Evolutionary conservation across 163 green algal genomes (phyloP).

Genomic region (Scenedesmus sp.): DNA sequence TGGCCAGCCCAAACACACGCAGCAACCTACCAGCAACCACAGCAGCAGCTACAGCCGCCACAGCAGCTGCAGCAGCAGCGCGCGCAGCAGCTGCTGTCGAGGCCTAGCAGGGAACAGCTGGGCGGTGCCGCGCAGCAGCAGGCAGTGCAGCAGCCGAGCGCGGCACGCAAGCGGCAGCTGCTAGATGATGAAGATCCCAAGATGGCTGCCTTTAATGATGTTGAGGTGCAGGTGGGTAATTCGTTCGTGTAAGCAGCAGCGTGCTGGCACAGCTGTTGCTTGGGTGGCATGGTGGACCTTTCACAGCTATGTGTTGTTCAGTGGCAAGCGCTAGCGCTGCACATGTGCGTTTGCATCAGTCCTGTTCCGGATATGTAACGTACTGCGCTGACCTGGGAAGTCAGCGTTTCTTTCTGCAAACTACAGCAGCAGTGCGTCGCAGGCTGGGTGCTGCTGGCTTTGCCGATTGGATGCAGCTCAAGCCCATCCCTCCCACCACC

Average conservation of each 20-base stretch:
- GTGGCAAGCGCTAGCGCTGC: too few relatives aligned
- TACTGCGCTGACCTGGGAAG: too few relatives aligned
- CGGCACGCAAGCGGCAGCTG: not conserved
- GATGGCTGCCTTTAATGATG: slow-evolving; percentile 41
- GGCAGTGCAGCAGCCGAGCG: not conserved
- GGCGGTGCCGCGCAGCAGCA: not conserved
- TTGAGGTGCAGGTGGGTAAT: slow-evolving; percentile 14
- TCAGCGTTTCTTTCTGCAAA: not conserved
- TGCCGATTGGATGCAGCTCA: not conserved
- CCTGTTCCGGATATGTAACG: too few relatives aligned
- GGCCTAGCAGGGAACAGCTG: not conserved
- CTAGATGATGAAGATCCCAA: slow-evolving; percentile 31
- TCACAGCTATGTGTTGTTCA: too few relatives aligned
- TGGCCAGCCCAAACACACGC: not conserved
- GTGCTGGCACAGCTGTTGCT: too few relatives aligned
- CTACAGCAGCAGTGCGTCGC: not conserved
- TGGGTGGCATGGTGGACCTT: not conserved
- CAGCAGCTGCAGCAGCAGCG: not conserved
- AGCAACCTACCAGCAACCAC: not conserved
- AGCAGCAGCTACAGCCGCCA: not conserved
- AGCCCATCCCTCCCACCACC: not conserved
- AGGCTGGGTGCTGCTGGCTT: not conserved
- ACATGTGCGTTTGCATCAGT: too few relatives aligned
- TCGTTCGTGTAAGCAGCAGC: too few relatives aligned
- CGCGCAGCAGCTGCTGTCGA: slow-evolving; percentile 1